Evolutionary conservation across 23 red algal genomes (phyloP).

Genomic region (Pyropia haitanensis): DNA sequence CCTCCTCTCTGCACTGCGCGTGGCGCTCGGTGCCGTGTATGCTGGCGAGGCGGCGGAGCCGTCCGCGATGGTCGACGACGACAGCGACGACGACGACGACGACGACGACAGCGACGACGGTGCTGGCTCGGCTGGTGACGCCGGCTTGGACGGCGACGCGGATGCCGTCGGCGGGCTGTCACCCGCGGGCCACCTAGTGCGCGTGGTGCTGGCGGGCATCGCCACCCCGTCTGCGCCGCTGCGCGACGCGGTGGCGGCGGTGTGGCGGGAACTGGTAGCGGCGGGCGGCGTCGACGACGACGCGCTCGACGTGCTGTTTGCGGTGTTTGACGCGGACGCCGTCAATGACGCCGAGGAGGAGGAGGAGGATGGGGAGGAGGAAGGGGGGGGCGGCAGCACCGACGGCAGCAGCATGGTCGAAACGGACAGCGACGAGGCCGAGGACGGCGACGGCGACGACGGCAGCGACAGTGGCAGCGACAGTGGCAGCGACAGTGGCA

Average conservation of each 20-base stretch:
- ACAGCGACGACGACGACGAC: too few relatives aligned
- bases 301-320: neutral
- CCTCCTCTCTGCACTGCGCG: too few relatives aligned
- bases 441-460: slow-evolving; percentile 1
- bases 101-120: too few relatives aligned
- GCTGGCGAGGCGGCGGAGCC: too few relatives aligned
- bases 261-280: neutral
- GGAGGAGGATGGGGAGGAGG: neutral
- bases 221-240: neutral
- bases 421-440: neutral
- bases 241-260: neutral
- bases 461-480: neutral
- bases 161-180: neutral
- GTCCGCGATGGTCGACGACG: too few relatives aligned
- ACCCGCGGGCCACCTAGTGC: neutral
- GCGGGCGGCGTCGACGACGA: neutral
- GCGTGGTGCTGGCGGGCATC: neutral
- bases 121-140: too few relatives aligned
- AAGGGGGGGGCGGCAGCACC: neutral
- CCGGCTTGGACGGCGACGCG: neutral
- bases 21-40: too few relatives aligned
- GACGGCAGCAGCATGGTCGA: neutral
- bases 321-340: neutral
- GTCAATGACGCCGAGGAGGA: neutral
- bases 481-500: neutral